A percentile compares a stretch with the other conserved stretches of the same genome.
Conservation (phyloP, 2,329 filamentous ascomycete species). For the Pseudogymnoascus sp. region DNA sequence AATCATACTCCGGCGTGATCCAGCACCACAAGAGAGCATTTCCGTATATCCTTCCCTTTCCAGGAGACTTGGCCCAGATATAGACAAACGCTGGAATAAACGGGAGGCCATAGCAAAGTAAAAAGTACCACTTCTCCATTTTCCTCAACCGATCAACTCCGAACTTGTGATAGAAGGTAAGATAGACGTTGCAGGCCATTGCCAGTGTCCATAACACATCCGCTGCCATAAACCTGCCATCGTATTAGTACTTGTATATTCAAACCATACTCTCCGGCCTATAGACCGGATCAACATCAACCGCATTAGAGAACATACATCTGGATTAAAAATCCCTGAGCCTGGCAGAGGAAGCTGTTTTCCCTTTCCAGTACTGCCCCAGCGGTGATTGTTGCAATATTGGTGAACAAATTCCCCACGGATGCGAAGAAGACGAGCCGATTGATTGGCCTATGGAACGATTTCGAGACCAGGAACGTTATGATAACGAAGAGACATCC, state of each 20-base stretch:
- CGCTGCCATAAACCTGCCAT: slow-evolving; percentile 63
- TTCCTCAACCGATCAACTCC: slow-evolving; percentile 53
- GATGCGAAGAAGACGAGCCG: slow-evolving; percentile 76
- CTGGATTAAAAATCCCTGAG: slow-evolving; percentile 73
- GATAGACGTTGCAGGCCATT: slow-evolving; percentile 77
- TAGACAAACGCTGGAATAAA: slow-evolving; percentile 60
- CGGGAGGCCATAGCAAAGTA: slow-evolving; percentile 64
- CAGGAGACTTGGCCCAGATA: slow-evolving; percentile 51
- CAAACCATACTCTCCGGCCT: background rate
- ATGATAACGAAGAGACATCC: slow-evolving; percentile 64
- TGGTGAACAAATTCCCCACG: slow-evolving; percentile 71
- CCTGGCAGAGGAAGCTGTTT: slow-evolving; percentile 43
- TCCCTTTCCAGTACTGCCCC: slow-evolving; percentile 44
- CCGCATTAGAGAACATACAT: slow-evolving; percentile 47
- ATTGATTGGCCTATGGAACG: slow-evolving; percentile 82
- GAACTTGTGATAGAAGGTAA: slow-evolving; percentile 71
- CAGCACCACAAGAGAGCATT: slow-evolving; percentile 76
- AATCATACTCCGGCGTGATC: slow-evolving; percentile 58
- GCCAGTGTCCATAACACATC: slow-evolving; percentile 70
- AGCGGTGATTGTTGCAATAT: slow-evolving; percentile 68
- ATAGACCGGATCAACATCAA: background rate
- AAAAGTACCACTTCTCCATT: slow-evolving; percentile 63
- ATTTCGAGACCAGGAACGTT: slow-evolving; percentile 57
- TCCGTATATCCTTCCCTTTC: slow-evolving; percentile 57
- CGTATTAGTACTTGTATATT: slow-evolving; percentile 7